Percentiles rank a stretch among this genome's conserved stretches.
Evolutionary conservation across 192 early-diverging fungal genomes (phyloP).

Genomic region (Entrophospora sp.): DNA sequence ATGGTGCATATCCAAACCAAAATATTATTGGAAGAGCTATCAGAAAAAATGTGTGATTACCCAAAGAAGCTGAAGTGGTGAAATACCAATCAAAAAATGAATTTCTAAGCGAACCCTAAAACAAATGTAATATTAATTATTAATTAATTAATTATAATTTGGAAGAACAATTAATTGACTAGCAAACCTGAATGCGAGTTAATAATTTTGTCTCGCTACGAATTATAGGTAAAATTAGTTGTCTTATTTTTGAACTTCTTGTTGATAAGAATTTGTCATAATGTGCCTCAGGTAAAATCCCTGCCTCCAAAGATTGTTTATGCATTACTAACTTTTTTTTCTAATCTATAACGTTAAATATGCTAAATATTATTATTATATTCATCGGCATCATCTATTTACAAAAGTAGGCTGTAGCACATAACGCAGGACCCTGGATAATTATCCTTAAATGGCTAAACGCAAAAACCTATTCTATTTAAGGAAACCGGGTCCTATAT

Average conservation of each 20-base stretch:
- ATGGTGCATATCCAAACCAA: slow-evolving; percentile 63
- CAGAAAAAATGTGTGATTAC: slow-evolving; percentile 85
- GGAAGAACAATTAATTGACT: neutral
- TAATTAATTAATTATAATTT: neutral
- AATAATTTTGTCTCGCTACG: slow-evolving; percentile 39
- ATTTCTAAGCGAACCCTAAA: slow-evolving; percentile 23
- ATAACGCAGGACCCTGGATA: too few relatives aligned
- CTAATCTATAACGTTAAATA: too few relatives aligned
- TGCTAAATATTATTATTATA: too few relatives aligned
- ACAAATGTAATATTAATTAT: neutral
- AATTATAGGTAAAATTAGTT: slow-evolving; percentile 34
- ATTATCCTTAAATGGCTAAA: too few relatives aligned
- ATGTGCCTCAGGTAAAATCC: slow-evolving; percentile 27
- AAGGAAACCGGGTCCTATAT: too few relatives aligned
- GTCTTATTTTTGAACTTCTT: slow-evolving; percentile 32
- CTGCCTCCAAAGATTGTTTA: too few relatives aligned
- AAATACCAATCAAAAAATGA: slow-evolving; percentile 56
- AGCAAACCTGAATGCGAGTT: slow-evolving; percentile 39
- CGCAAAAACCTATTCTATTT: too few relatives aligned
- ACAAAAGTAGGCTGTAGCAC: too few relatives aligned
- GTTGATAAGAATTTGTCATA: slow-evolving; percentile 43
- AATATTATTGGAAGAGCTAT: slow-evolving; percentile 70
- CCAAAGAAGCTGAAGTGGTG: slow-evolving; percentile 63
- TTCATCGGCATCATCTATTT: too few relatives aligned
- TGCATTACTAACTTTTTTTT: too few relatives aligned